These are phyloP conservation scores for Penicillium sp. DNA, from an alignment of 2,329 filamentous ascomycete species.

Conservation along the genomic window DNA sequence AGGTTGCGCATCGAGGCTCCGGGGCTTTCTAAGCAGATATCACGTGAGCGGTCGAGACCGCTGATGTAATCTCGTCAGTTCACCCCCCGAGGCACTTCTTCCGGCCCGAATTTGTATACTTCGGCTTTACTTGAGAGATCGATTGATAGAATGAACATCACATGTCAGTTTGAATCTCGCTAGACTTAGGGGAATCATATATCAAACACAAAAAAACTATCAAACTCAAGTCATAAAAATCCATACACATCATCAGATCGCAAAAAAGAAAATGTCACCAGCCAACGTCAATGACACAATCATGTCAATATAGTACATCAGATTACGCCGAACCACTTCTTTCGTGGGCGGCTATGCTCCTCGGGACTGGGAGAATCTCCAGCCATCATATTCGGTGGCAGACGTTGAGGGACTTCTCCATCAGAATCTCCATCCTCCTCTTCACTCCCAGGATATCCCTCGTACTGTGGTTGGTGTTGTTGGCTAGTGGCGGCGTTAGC, in stretches of 20 bases:
- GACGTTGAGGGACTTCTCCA: conserved; percentile 17
- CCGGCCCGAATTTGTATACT: conserved; percentile 1
- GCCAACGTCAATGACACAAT: conserved; percentile 7
- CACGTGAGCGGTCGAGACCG: conserved; percentile 11
- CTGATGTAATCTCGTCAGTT: conserved; percentile 6
- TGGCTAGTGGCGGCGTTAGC: conserved; percentile 22
- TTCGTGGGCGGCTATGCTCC: conserved; percentile 23
- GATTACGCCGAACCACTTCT: conserved; percentile 35
- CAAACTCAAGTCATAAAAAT: neutral
- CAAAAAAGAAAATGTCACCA: conserved; percentile 1
- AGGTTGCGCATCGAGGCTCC: neutral
- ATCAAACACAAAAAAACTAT: neutral
- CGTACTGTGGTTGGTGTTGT: conserved; percentile 16
- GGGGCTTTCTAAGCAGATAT: conserved; percentile 7
- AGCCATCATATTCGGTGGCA: conserved; percentile 9
- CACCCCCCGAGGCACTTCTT: neutral
- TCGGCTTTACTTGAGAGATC: neutral
- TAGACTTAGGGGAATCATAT: conserved; percentile 1
- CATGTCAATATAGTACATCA: conserved; percentile 20
- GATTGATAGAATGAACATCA: neutral
- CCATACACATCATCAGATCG: conserved; percentile 8
- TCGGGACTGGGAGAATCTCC: conserved; percentile 3
- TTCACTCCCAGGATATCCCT: conserved; percentile 23
- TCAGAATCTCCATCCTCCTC: conserved; percentile 19
- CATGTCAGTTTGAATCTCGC: neutral